Evolutionary conservation across 257 asterid genomes (phyloP), one percentile per base, ranked within the genome.

Genomic region (Nicotiana otophora): DNA sequence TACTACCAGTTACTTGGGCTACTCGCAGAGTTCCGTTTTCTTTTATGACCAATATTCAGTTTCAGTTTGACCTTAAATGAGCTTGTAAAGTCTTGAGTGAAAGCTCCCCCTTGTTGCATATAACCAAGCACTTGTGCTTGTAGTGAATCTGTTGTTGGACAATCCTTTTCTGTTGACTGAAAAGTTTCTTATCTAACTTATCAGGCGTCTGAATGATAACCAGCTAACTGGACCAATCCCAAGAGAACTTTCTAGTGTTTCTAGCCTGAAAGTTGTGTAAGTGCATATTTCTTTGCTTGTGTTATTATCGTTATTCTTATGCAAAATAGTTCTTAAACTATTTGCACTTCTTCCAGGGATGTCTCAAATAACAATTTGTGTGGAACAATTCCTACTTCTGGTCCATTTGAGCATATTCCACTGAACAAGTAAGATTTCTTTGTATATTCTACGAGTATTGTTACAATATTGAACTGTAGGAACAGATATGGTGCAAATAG

Each of bases 351-450:
- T 57, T 87, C 67, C 90, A 96, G 99, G 91, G 99, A 96, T 90
- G 95, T 96, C 86, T 92, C 98, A 11, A 92, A 86, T 82, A 96
- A 96, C 90, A 84, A 96, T 75, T 81, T 96, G 76, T 96, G 98
- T 53, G 99, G 99, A 82, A 87, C 97, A 10, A 91, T 96, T 84
- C 99, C 99, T 80, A 86, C 94, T 72, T 87, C 83, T 68, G 97
- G 98, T 83, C 91, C 99, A 83, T 96, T 94, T 86, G 98, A 92
- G 90, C 98, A 85, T 91, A 93, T 96, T 84, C 98, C 99, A 31
- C 81, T 94, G 53, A 91, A 86, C 95, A 96, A 96, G 99, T 96
- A 89, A 88, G 80, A 75, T 51, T 51, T 75, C 46, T 20, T 51
- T 75, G 23, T 75, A 75, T 16, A 51, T 16, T 39, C 46, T 74